A percentile compares a stretch with the other conserved stretches of the same genome.
These are phyloP conservation scores for Penicillium lividum DNA, from an alignment of 495 filamentous ascomycete genomes.

Conservation along the genomic window DNA sequence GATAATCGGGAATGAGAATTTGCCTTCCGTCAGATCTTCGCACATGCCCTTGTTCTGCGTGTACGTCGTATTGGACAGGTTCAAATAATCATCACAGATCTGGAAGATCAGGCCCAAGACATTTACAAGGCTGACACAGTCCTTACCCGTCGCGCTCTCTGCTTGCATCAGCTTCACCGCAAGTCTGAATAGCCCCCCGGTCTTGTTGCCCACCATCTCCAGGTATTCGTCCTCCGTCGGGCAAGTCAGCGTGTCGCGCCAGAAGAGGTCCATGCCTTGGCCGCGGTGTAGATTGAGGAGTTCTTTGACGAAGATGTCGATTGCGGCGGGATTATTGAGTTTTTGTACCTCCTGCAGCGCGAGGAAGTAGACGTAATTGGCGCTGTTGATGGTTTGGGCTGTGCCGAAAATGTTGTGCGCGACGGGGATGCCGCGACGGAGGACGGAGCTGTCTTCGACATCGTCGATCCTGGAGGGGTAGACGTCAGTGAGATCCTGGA, in stretches of 20 bases:
- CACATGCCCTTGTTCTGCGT: slow-evolving; percentile 89
- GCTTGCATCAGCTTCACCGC: slow-evolving; percentile 97
- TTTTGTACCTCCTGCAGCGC: slow-evolving; percentile 81
- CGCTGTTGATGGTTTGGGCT: slow-evolving; percentile 94
- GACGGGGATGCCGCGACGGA: slow-evolving; percentile 87
- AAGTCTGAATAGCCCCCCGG: slow-evolving; percentile 90
- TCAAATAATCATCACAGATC: slow-evolving; percentile 95
- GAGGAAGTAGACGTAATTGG: slow-evolving; percentile 95
- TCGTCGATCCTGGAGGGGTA: slow-evolving; percentile 70
- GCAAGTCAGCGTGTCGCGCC: slow-evolving; percentile 91
- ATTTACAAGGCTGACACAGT: slow-evolving; percentile 83
- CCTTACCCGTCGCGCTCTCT: slow-evolving; percentile 64
- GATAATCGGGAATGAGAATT: slow-evolving; percentile 97
- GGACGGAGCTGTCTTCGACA: slow-evolving; percentile 79
- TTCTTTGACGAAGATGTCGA: slow-evolving; percentile 85
- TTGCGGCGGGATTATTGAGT: slow-evolving; percentile 66
- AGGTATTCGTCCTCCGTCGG: slow-evolving; percentile 96
- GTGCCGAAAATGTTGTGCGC: slow-evolving; percentile 94
- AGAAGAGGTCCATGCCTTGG: slow-evolving; percentile 97
- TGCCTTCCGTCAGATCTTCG: slow-evolving; percentile 96
- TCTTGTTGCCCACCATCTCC: slow-evolving; percentile 99
- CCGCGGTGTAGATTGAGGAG: slow-evolving; percentile 91
- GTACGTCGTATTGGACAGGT: slow-evolving; percentile 72
- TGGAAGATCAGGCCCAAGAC: slow-evolving; percentile 92
- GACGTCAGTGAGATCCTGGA: background rate